A percentile compares a stretch with the other conserved stretches of the same genome.
phyloP scores from a whole-genome alignment of 345 rosid genomes.

The Camelina hispida region DNA sequence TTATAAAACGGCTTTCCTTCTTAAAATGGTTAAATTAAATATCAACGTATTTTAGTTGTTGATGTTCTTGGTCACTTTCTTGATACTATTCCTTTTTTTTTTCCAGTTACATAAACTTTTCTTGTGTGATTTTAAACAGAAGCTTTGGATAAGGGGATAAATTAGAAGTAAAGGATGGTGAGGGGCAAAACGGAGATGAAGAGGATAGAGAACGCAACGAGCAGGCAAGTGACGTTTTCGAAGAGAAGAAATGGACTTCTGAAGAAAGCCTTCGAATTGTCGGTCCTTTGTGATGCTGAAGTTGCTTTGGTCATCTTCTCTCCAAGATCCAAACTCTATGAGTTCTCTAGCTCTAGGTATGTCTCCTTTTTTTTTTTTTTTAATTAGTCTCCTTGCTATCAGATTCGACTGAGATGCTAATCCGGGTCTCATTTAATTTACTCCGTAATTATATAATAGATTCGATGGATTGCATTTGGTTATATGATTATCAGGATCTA shows the following conservation, averaged over 20 bases:
- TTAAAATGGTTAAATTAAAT: neutral
- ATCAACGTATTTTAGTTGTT: no score
- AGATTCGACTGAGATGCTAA: neutral
- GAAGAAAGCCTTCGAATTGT: constrained; percentile 81
- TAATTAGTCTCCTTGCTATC: neutral
- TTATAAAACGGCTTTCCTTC: constrained; percentile 22
- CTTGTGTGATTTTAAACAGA: neutral
- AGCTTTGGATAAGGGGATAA: neutral
- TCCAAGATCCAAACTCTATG: constrained; percentile 73
- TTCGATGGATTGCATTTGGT: neutral
- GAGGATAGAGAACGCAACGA: constrained; percentile 84
- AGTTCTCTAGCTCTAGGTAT: constrained; percentile 74
- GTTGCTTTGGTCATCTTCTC: constrained; percentile 85
- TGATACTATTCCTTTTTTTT: neutral
- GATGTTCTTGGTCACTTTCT: constrained; percentile 28
- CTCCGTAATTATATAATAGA: neutral
- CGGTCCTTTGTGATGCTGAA: constrained; percentile 88
- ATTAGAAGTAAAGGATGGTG: constrained; percentile 53
- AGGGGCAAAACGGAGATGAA: constrained; percentile 89
- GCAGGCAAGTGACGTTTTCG: constrained; percentile 90
- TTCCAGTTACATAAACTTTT: neutral
- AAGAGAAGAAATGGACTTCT: constrained; percentile 81
- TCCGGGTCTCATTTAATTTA: neutral
- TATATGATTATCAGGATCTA: constrained; percentile 1
- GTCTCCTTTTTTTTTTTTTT: neutral